Percentiles rank a stretch among this genome's conserved stretches.
phyloP scores from a whole-genome alignment of 202 grass and related monocot species.

The Setaria italica region DNA sequence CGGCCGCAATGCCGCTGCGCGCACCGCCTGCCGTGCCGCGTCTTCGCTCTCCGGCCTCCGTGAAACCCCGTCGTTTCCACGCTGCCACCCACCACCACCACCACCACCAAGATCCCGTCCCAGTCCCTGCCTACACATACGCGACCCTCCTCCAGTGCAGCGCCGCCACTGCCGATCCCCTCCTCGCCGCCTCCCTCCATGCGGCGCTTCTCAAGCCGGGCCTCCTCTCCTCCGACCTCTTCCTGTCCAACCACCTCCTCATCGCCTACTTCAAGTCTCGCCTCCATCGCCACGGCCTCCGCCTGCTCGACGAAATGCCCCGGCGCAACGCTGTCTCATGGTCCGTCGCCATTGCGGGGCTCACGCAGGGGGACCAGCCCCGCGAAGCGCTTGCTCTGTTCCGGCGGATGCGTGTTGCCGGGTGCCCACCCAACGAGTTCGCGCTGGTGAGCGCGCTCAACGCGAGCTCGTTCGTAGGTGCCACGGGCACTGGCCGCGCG shows the following conservation, averaged over 20 bases:
- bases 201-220: slow-evolving; percentile 51
- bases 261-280: slow-evolving; percentile 59
- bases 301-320: slow-evolving; percentile 75
- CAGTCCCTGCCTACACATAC: slow-evolving; percentile 24
- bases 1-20: slow-evolving; percentile 28
- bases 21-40: not conserved
- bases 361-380: slow-evolving; percentile 42
- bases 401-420: slow-evolving; percentile 46
- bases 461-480: slow-evolving; percentile 47
- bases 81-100: not conserved
- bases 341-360: slow-evolving; percentile 58
- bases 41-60: not conserved
- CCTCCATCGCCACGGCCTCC: slow-evolving; percentile 41
- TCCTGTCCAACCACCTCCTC: slow-evolving; percentile 74
- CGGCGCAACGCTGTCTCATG: slow-evolving; percentile 62
- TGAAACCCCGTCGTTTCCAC: not conserved
- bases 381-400: slow-evolving; percentile 54
- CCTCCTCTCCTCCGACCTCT: slow-evolving; percentile 44
- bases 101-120: not conserved
- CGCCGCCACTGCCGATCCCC: slow-evolving; percentile 36
- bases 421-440: slow-evolving; percentile 60
- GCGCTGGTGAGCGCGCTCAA: slow-evolving; percentile 67
- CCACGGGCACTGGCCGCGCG: not conserved
- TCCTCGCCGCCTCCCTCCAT: slow-evolving; percentile 50
- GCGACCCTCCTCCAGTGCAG: slow-evolving; percentile 53